Evolutionary conservation across 176 grass and related monocot species (phyloP).

Genomic region (Themeda triandra): DNA sequence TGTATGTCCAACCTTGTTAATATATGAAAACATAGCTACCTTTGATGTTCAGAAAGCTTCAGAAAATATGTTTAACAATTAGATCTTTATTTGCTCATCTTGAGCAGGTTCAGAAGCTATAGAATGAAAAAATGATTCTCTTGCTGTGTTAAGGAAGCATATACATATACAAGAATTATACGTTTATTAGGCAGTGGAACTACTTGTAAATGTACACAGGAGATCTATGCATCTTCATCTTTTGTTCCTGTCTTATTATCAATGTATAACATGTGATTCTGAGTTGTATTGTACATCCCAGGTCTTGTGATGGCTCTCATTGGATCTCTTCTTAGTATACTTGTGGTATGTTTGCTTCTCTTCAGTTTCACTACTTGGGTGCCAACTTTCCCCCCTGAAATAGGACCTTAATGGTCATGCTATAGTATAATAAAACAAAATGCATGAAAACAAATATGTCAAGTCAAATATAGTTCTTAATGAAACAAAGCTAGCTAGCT

Average conservation of each 20-base stretch:
- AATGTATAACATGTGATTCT: neutral
- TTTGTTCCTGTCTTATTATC: neutral
- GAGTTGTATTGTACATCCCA: constrained; percentile 26
- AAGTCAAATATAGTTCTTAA: neutral
- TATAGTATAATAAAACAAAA: neutral
- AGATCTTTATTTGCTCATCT: neutral
- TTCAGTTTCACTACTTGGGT: neutral
- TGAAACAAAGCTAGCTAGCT: neutral
- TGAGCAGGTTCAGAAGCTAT: neutral
- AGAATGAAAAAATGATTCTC: neutral
- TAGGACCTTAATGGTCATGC: neutral
- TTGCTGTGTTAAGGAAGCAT: neutral
- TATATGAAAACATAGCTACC: neutral
- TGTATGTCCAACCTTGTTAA: neutral
- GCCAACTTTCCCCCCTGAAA: neutral
- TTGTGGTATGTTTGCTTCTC: constrained; percentile 50
- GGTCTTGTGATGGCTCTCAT: too few species aligned
- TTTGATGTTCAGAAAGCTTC: neutral
- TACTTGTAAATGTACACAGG: neutral
- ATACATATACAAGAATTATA: neutral
- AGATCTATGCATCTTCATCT: neutral
- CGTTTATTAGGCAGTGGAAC: neutral
- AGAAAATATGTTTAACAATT: neutral
- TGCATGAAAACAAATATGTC: neutral
- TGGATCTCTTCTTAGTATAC: too few species aligned